Evolutionary conservation across 2,329 filamentous ascomycete genomes (phyloP), one percentile per base, ranked within the genome.

Genomic region (Hyphodiscus sp.): DNA sequence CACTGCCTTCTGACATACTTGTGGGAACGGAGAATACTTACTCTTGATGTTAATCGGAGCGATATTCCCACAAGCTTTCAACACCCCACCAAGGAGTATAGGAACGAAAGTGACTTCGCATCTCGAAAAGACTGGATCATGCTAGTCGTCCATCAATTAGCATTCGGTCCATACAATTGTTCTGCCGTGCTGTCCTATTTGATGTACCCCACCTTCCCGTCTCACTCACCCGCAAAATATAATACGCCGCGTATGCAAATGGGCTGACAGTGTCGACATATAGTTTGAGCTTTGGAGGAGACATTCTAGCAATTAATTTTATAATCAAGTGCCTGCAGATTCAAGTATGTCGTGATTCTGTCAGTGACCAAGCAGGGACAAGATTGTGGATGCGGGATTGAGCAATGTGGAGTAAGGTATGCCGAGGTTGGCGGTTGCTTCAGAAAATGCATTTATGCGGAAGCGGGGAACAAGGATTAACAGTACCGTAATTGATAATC

Each of bases 261-360:
- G 81, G 81, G 55, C 75, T 79, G 20, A 85, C 73, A 11, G 81
- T 71, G 68, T 84, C 81, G 45, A 83, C 65, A 59, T 79, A 83
- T 15, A 84, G 69, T 0, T 76, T 81, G 50, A 84, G 71, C 47
- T 61, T 63, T 13, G 57, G 52, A 19, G n/a, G 30, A 26, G 52
- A 44, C 55, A 60, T 57, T 23, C 7, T 52, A 16, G 18, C n/a
- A 47, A 44, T 50, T 9, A 11, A 46, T 16, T 26, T 42, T 15
- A 38, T 33, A 16, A 41, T 45, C 42, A 20, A 51, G 41, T 33
- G 19, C 2, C 20, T 18, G 20, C 33, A 38, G 33, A n/a, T 18
- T 9, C 41, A 11, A 18, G 30, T 29, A 33, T 18, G 46, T 48
- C 30, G 26, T 19, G 23, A 41, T 20, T 30, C 38, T 26, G 48